Evolutionary conservation across 2,329 filamentous ascomycete genomes (phyloP).

Genomic region (Aspergillus sp.): DNA sequence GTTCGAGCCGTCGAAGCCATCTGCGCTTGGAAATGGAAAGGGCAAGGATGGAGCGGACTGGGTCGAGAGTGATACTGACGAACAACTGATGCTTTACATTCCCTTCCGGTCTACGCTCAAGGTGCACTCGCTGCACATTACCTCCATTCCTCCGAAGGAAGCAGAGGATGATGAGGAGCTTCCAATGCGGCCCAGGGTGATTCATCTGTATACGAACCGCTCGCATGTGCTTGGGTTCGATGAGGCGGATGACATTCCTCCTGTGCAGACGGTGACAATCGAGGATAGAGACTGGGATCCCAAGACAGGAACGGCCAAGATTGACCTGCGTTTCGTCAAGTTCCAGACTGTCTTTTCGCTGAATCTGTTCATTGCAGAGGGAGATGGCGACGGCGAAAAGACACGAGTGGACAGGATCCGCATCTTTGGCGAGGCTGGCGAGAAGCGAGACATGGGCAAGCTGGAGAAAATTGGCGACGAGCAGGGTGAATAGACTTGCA

Average conservation of each 20-base stretch:
- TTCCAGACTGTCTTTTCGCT: slow-evolving; percentile 91
- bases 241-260: slow-evolving; percentile 82
- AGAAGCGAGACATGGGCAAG: slow-evolving; percentile 92
- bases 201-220: slow-evolving; percentile 85
- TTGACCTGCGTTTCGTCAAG: slow-evolving; percentile 85
- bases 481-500: slow-evolving; percentile 53
- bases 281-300: slow-evolving; percentile 75
- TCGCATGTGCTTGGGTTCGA: slow-evolving; percentile 91
- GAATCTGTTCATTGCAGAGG: slow-evolving; percentile 84
- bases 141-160: slow-evolving; percentile 61
- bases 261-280: slow-evolving; percentile 78
- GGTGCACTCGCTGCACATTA: slow-evolving; percentile 83
- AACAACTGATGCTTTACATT: slow-evolving; percentile 90
- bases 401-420: slow-evolving; percentile 64
- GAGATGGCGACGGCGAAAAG: slow-evolving; percentile 79
- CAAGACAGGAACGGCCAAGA: slow-evolving; percentile 68
- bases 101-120: slow-evolving; percentile 88
- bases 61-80: slow-evolving; percentile 95
- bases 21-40: slow-evolving; percentile 51
- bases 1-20: slow-evolving; percentile 70
- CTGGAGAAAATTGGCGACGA: slow-evolving; percentile 91
- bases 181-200: slow-evolving; percentile 75
- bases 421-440: slow-evolving; percentile 83
- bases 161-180: slow-evolving; percentile 67
- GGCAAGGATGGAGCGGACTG: slow-evolving; percentile 69